Evolutionary conservation across 495 filamentous ascomycete genomes (phyloP).

Genomic region (Aspergillus avenaceus): DNA sequence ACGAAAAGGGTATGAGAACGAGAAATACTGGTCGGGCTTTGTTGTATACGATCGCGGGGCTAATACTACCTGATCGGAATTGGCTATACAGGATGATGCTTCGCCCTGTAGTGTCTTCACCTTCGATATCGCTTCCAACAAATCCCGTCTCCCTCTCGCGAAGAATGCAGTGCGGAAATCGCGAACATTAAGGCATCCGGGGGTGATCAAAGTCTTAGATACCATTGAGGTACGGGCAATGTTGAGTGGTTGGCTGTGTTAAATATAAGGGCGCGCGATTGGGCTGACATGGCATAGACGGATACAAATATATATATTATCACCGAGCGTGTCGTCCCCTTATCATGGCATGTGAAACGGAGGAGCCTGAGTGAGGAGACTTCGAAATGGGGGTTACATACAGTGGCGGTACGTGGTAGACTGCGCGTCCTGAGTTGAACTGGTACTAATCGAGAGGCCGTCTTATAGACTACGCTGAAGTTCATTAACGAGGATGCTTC

Average conservation of each 20-base stretch:
- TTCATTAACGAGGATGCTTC: slow-evolving; percentile 94
- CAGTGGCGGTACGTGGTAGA: slow-evolving; percentile 60
- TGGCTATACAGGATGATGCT: slow-evolving; percentile 68
- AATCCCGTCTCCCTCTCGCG: slow-evolving; percentile 75
- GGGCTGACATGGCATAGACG: slow-evolving; percentile 51
- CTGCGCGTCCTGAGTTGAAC: background rate
- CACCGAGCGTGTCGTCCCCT: slow-evolving; percentile 80
- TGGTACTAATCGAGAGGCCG: slow-evolving; percentile 3
- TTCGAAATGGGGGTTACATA: slow-evolving; percentile 90
- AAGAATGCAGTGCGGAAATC: slow-evolving; percentile 90
- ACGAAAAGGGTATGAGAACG: slow-evolving; percentile 67
- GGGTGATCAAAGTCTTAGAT: slow-evolving; percentile 87
- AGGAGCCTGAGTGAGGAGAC: slow-evolving; percentile 84
- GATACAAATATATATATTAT: slow-evolving; percentile 93
- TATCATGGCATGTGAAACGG: slow-evolving; percentile 81
- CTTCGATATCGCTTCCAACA: slow-evolving; percentile 80
- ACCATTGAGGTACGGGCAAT: slow-evolving; percentile 89
- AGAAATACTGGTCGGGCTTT: background rate
- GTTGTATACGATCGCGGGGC: slow-evolving; percentile 1
- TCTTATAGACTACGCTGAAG: slow-evolving; percentile 72
- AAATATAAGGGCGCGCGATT: background rate
- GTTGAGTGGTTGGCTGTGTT: too few species aligned
- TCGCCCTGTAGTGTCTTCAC: slow-evolving; percentile 94
- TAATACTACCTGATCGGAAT: slow-evolving; percentile 7
- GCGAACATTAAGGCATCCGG: slow-evolving; percentile 87